Base-by-base conservation (phyloP, 768 basidiomycete species). In the Gymnopilus dilepis region DNA sequence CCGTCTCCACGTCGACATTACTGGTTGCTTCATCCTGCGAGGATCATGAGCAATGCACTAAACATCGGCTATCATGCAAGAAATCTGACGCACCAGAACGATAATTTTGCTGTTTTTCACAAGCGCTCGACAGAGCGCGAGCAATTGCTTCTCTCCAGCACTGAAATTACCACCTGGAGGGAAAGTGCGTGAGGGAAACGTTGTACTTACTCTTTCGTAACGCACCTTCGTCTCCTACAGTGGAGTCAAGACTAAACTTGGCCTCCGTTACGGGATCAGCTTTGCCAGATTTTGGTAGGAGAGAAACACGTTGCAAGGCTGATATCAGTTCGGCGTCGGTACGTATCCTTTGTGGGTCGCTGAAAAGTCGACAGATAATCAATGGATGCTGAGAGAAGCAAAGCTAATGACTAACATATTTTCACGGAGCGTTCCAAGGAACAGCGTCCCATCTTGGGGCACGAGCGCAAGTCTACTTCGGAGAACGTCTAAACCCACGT, bases 1-100 rank as follows among this genome's bases (percentile, higher is more conserved):
- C 88, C 1, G 85, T 87, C 64, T 86, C 86, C 6, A 84, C 82
- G 61, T 88, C 87, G 50, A 88, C 86, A 58, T 76, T 84, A 58
- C 84, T 85, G 0, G 85, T 86, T 0, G 86, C 86, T 74, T 89
- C 88, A 65, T 89, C 87, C 86, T 87, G 67, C 41, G n/a, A n/a
- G n/a, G n/a, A n/a, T 56, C 41, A 65, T n/a, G 15, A 28, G 38
- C 19, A 5, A 48, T 22, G 6, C 30, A 31, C 12, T 24, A 30
- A 13, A 13, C 26, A 24, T n/a, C n/a, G 21, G 22, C 6, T 0
- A 21, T 34, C 22, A 28, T 2, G 8, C 51, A 19, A 26, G 24
- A 45, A 41, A n/a, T 41, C 7, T 21, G n/a, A n/a, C 82, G 28
- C 37, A 86, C 86, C 65, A 86, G 71, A 41, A 85, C 74, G 51